phyloP scores from a whole-genome alignment of 257 asterid species.

The Sherardia arvensis region DNA sequence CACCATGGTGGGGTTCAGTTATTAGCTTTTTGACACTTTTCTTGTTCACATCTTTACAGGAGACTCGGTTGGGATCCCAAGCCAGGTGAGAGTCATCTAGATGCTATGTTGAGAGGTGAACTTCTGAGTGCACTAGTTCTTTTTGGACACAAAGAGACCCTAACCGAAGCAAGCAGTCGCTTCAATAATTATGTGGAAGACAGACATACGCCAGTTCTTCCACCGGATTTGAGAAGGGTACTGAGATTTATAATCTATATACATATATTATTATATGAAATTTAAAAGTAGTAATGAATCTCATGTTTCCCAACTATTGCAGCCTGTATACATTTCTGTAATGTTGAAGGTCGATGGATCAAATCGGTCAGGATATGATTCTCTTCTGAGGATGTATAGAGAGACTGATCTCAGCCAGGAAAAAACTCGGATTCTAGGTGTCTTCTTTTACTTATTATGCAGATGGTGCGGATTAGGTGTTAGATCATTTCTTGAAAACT shows the following conservation, averaged over 20 bases:
- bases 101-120: constrained; percentile 92
- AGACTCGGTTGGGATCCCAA: constrained; percentile 97
- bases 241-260: not conserved
- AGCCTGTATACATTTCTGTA: constrained; percentile 86
- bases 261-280: not conserved
- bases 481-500: constrained; percentile 12
- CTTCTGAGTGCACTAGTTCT: constrained; percentile 59
- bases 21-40: not conserved
- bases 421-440: constrained; percentile 80
- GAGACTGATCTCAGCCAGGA: constrained; percentile 98
- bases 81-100: constrained; percentile 84
- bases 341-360: constrained; percentile 53
- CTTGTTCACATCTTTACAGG: constrained; percentile 36
- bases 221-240: constrained; percentile 94
- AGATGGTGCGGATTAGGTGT: not conserved
- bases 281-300: not conserved
- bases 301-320: constrained; percentile 11
- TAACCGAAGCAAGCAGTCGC: constrained; percentile 68
- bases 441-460: not conserved
- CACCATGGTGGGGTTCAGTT: not conserved
- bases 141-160: constrained; percentile 62
- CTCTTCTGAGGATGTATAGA: constrained; percentile 66
- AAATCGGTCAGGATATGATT: constrained; percentile 64
- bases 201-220: constrained; percentile 58
- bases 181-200: constrained; percentile 61